Percentiles rank a stretch among this genome's conserved stretches.
Evolutionary conservation across 495 filamentous ascomycete genomes (phyloP).

Genomic region (Sabuloglossum arenarium): DNA sequence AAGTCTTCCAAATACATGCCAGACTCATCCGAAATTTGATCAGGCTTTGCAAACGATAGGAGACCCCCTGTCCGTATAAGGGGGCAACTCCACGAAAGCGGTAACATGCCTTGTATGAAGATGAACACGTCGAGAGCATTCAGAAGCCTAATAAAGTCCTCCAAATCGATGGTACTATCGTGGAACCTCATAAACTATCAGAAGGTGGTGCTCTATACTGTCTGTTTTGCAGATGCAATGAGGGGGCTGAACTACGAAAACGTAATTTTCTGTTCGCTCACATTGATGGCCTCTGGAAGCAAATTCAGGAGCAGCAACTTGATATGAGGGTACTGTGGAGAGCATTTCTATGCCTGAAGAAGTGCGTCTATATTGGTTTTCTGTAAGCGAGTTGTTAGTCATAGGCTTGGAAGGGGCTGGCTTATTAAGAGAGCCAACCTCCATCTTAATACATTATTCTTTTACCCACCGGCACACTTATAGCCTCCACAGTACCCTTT

Average conservation of each 20-base stretch:
- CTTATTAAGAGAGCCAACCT: too few relatives aligned
- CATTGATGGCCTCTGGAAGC: background rate
- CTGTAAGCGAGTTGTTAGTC: too few relatives aligned
- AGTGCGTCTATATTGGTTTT: too few relatives aligned
- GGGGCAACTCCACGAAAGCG: background rate
- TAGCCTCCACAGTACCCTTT: too few relatives aligned
- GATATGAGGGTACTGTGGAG: too few relatives aligned
- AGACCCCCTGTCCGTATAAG: slow-evolving; percentile 1
- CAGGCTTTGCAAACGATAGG: slow-evolving; percentile 2
- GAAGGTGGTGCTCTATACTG: background rate
- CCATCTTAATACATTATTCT: too few relatives aligned
- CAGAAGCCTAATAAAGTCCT: background rate
- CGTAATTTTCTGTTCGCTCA: background rate
- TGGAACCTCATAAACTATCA: background rate
- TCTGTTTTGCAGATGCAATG: background rate
- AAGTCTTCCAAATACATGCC: background rate
- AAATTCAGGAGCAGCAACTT: background rate
- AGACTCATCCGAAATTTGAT: slow-evolving; percentile 5
- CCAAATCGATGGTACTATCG: background rate
- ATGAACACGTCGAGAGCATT: background rate
- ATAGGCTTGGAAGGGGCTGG: too few relatives aligned
- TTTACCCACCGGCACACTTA: too few relatives aligned
- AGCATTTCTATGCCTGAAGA: too few relatives aligned
- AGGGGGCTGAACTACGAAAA: background rate
- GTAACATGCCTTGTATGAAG: background rate